A percentile compares a stretch with the other conserved stretches of the same genome.
These are phyloP conservation scores for Incumbomyces delicatus DNA, from an alignment of 2,329 filamentous ascomycete genomes.

Conservation along the genomic window DNA sequence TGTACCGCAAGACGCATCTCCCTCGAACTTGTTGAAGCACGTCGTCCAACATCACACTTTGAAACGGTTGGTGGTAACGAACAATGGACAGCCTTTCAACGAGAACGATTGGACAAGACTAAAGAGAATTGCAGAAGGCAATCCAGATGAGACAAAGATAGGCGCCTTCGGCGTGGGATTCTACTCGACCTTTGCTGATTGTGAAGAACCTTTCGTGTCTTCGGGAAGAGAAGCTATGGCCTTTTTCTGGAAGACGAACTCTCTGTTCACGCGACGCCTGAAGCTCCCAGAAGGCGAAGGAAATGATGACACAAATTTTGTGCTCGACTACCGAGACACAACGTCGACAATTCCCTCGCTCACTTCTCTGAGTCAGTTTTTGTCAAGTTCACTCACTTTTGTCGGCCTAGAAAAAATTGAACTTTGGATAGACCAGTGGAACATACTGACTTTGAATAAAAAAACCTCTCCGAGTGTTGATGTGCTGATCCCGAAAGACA, in stretches of 20 bases:
- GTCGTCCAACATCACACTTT: conserved; percentile 76
- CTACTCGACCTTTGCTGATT: conserved; percentile 97
- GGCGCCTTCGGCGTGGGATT: conserved; percentile 97
- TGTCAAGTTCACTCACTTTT: conserved; percentile 92
- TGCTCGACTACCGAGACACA: conserved; percentile 83
- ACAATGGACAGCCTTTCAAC: conserved; percentile 80
- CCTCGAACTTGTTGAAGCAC: conserved; percentile 69
- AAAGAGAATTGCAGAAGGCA: conserved; percentile 97
- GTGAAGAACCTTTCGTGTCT: conserved; percentile 92
- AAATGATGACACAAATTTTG: conserved; percentile 73
- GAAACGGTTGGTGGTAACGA: conserved; percentile 78
- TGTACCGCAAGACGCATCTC: conserved; percentile 53
- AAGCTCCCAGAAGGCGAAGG: conserved; percentile 58
- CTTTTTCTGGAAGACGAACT: conserved; percentile 99
- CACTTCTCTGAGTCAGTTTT: conserved; percentile 77
- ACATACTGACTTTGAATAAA: conserved; percentile 68
- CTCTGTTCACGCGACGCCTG: conserved; percentile 81
- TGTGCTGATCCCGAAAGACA: conserved; percentile 63
- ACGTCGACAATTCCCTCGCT: conserved; percentile 80
- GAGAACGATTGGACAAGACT: conserved; percentile 86
- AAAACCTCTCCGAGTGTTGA: conserved; percentile 69
- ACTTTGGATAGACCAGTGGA: conserved; percentile 81
- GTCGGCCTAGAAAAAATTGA: conserved; percentile 81
- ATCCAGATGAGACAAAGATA: conserved; percentile 98
- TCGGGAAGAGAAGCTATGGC: conserved; percentile 91